phyloP scores from a whole-genome alignment of 192 early-diverging fungal species.

The Backusella morwellensis region DNA sequence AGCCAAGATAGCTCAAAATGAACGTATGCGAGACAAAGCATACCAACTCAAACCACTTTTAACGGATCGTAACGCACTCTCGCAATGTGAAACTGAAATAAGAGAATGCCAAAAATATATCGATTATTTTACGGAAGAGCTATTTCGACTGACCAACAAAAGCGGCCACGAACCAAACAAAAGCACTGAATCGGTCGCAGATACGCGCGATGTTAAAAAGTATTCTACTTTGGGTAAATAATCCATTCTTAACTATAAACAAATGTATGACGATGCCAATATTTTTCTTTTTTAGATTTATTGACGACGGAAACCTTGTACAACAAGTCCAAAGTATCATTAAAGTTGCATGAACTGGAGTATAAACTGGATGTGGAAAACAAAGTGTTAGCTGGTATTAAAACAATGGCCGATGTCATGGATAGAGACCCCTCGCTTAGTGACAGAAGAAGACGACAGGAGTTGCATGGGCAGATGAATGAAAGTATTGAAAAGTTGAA shows the following conservation, averaged over 20 bases:
- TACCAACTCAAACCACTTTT: conserved; percentile 56
- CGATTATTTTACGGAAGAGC: conserved; percentile 67
- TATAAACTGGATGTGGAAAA: conserved; percentile 93
- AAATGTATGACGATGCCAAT: conserved; percentile 22
- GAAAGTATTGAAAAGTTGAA: conserved; percentile 78
- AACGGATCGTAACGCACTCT: conserved; percentile 58
- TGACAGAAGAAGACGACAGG: conserved; percentile 53
- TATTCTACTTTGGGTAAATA: conserved; percentile 17
- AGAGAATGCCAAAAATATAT: conserved; percentile 64
- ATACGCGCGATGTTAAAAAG: conserved; percentile 23
- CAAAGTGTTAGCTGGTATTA: conserved; percentile 85
- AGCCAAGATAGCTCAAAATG: conserved; percentile 38
- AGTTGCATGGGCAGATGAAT: conserved; percentile 52
- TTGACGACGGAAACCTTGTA: conserved; percentile 66
- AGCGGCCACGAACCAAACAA: not conserved
- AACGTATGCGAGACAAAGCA: conserved; percentile 41
- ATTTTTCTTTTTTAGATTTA: conserved; percentile 46
- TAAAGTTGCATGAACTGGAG: conserved; percentile 84
- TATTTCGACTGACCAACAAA: conserved; percentile 43
- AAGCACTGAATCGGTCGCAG: not conserved
- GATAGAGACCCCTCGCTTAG: conserved; percentile 48
- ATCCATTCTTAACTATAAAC: no score
- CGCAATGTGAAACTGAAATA: conserved; percentile 77
- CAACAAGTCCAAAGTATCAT: conserved; percentile 69
- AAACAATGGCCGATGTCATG: conserved; percentile 59